Conservation (phyloP, 2,329 filamentous ascomycete species). For the Trichoderma sp. region DNA sequence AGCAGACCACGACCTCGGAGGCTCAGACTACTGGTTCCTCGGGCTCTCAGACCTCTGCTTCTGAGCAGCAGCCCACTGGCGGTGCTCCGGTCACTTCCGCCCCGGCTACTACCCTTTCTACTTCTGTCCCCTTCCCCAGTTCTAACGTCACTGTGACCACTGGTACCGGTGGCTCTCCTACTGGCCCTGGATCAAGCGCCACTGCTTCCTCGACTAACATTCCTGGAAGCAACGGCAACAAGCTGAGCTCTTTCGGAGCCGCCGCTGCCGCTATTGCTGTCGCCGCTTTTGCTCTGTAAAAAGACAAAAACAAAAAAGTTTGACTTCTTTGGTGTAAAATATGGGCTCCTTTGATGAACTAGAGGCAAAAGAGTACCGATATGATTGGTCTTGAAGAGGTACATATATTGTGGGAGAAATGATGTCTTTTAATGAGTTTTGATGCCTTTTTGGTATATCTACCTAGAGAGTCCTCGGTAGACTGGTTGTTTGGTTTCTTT, state of each 20-base stretch:
- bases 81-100: constrained; percentile 23
- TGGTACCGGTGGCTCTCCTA: not conserved
- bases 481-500: not conserved
- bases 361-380: not conserved
- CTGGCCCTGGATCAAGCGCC: constrained; percentile 22
- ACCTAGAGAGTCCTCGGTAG: not conserved
- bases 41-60: not conserved
- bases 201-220: constrained; percentile 16
- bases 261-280: constrained; percentile 32
- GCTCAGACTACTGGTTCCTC: not conserved
- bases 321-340: not conserved
- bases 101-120: constrained; percentile 24
- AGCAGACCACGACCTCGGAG: not conserved
- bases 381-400: not conserved
- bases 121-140: constrained; percentile 22
- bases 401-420: not conserved
- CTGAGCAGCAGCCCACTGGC: not conserved
- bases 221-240: constrained; percentile 22
- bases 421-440: not conserved
- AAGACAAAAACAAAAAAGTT: not conserved
- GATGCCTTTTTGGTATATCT: not conserved
- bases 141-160: constrained; percentile 20
- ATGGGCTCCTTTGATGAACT: not conserved
- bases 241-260: constrained; percentile 33
- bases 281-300: constrained; percentile 33